Base-by-base conservation (phyloP, 306 rosid species). In the Prunus fruticosa region DNA sequence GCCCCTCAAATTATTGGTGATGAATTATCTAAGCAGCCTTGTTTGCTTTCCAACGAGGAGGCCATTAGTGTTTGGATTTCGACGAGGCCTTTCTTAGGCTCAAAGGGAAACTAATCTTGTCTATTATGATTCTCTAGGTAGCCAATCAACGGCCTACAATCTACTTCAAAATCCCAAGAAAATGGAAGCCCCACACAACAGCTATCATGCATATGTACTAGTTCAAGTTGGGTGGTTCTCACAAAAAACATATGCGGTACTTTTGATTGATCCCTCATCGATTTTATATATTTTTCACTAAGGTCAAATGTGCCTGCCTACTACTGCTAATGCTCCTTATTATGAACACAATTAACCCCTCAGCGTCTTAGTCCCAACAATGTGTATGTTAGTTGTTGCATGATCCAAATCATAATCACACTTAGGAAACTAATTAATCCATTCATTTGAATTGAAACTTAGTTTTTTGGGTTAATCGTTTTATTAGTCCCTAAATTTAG, bases 21-120 rank as follows among this genome's bases (percentile, higher is more conserved):
- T 54, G 72, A 74, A 67, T 71, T 45, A 74, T 52, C 32, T 28
- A 11, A 34, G 22, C 4, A 75, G 69, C 67, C 66, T 52, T 34
- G 62, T 64, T 61, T 62, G 81, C 84, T 76, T 61, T 84, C 71
- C 82, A 70, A 49, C 63, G 28, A 75, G 82, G 75, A 78, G 71
- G 79, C 22, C 72, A 75, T 56, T 34, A n/a, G 66, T 69, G 63
- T 22, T 64, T 51, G 43, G 47, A 62, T 12, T 64, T 45, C 1
- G 56, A 66, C 52, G 50, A 72, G 50, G 19, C 38, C 2, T 38
- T 62, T 32, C 19, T 38, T 22, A 19, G 52, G 64, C 38, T 6
- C 45, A 20, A 71, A 54, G 49, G 9, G 56, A 28, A 5, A 43
- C 16, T 53, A 11, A 32, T n/a, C 25, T 38, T 54, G 61, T 65